Conservation (phyloP, 1,284 basidiomycete species). For the Mycosarcoma maydis region DNA sequence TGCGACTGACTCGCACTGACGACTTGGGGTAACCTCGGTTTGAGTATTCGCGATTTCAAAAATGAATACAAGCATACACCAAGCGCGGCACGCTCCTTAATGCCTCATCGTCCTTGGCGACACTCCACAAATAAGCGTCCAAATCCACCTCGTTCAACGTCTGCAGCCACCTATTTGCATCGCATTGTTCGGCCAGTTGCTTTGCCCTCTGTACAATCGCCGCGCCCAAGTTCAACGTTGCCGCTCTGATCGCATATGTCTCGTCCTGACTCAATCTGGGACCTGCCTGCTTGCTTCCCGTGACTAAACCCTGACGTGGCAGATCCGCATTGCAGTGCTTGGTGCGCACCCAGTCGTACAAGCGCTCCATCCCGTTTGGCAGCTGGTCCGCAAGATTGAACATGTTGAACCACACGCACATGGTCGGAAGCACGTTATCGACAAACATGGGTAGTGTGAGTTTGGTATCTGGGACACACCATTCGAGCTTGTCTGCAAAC, state of each 20-base stretch:
- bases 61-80: slow-evolving; percentile 22
- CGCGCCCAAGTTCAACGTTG: slow-evolving; percentile 47
- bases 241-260: slow-evolving; percentile 58
- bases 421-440: slow-evolving; percentile 86
- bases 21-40: too few species aligned
- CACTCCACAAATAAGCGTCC: slow-evolving; percentile 62
- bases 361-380: slow-evolving; percentile 7
- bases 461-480: slow-evolving; percentile 68
- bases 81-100: slow-evolving; percentile 57
- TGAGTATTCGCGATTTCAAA: slow-evolving; percentile 1
- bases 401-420: slow-evolving; percentile 80
- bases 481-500: slow-evolving; percentile 1
- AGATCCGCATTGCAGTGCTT: slow-evolving; percentile 9
- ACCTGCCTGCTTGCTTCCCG: slow-evolving; percentile 14
- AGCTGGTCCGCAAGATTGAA: slow-evolving; percentile 72
- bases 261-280: slow-evolving; percentile 40
- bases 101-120: slow-evolving; percentile 52
- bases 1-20: too few species aligned
- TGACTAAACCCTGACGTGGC: neutral
- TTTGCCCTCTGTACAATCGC: slow-evolving; percentile 42
- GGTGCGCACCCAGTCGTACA: slow-evolving; percentile 12
- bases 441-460: slow-evolving; percentile 75
- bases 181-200: slow-evolving; percentile 17
- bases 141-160: slow-evolving; percentile 58
- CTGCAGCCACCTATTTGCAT: slow-evolving; percentile 25